Evolutionary conservation across 345 rosid genomes (phyloP), one percentile per base, ranked within the genome.

Genomic region (Psidium friedrichsthalianum): DNA sequence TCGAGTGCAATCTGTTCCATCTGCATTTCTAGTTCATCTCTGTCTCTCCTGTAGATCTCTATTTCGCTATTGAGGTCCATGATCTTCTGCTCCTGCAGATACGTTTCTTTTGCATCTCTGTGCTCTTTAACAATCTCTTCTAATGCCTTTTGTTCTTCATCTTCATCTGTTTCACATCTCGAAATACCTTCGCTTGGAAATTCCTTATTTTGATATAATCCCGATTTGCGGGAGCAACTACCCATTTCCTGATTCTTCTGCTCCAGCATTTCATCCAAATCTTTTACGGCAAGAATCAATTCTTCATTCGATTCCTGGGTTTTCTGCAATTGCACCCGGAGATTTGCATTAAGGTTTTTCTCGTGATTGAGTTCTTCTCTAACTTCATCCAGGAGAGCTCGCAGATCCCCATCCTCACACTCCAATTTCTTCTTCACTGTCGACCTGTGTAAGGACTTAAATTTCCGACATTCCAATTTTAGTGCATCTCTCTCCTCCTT

Each of bases 1-100:
- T 98, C 99, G 83, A 98, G 92, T 59, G 97, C 99, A 81, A 98
- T 93, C 89, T 96, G 99, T 91, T 98, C 98, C 96, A 94, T 92
- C 87, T 95, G 98, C 88, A 91, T 92, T 95, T 96, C 97, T 57
- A 95, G 90, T 87, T 95, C 99, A 85, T 96, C 97, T 88, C 90
- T 98, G 44, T 95, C 98, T 83, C 96, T 90, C 88, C 90, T 93
- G 84, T 90, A 94, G 86, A 93, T 93, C 92, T 97, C 98, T 53
- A 95, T 88, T 90, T 96, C 99, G 55, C 91, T 92, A 83, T 87
- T 84, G 8, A 97, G 94, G 20, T 94, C 97, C 85, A 88, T 87
- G 44, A 97, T 86, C 91, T 88, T 94, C 92, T 94, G 92, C 93
- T 94, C 98, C 82, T 96, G 89, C 51, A 87, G 49, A 42, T 91